Percentiles rank a stretch among this genome's conserved stretches.
Conservation (phyloP, 768 basidiomycete species). For the Trametes cinnabarina region DNA sequence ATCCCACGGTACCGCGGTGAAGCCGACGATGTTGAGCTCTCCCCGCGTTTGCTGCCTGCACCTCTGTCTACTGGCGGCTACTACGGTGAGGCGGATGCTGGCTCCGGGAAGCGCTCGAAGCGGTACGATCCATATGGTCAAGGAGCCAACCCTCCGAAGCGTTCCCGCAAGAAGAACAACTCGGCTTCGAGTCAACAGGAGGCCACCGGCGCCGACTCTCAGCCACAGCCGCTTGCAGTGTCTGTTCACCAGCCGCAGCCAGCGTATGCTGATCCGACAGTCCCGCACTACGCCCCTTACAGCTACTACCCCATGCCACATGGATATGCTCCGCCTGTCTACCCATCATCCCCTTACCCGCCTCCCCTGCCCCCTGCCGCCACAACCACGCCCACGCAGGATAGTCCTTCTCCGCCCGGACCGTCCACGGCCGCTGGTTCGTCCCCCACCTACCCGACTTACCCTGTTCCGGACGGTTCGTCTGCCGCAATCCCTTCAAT, state of each 20-base stretch:
- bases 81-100: conserved; percentile 21
- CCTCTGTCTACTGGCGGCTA: conserved; percentile 22
- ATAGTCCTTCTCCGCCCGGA: conserved; percentile 10
- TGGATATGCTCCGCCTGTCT: conserved; percentile 12
- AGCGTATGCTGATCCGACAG: conserved; percentile 11
- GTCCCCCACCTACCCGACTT: conserved; percentile 1
- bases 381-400: conserved; percentile 14
- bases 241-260: conserved; percentile 16
- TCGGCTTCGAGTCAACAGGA: conserved; percentile 20
- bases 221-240: conserved; percentile 5
- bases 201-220: conserved; percentile 16
- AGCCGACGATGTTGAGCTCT: conserved; percentile 58
- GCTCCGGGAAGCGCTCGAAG: conserved; percentile 29
- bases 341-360: conserved; percentile 18
- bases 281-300: conserved; percentile 19
- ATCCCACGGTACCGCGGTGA: conserved; percentile 79
- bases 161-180: conserved; percentile 26
- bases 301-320: conserved; percentile 20
- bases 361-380: conserved; percentile 7
- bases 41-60: conserved; percentile 29
- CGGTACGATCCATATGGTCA: conserved; percentile 33
- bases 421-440: not conserved
- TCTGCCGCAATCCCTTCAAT: not conserved
- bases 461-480: not conserved
- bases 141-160: conserved; percentile 19